Evolutionary conservation across 1,139 yeast species (phyloP), one percentile per base, ranked within the genome.

Genomic region (Blastobotrys capitulatus): DNA sequence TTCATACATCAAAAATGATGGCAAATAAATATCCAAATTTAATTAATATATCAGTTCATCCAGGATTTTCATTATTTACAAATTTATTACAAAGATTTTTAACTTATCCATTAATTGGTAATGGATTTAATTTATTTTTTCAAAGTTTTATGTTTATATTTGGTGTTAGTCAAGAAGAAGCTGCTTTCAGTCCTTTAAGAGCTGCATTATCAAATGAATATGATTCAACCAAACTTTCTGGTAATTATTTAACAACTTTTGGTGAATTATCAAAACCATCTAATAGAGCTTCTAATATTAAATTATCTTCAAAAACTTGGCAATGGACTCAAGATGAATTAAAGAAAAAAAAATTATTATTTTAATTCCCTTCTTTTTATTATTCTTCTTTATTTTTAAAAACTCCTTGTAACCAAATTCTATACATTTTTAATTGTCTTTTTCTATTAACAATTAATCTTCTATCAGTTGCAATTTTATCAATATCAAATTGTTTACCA

Each of bases 391-490:
- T 10, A 29, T 44, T 39, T 12, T 34, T 46, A 65, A 90, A 90
- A 37, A 86, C 89, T 2, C 94, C 97, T 68, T 92, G 98, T 52
- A 92, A 72, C 99, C 99, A 92, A 55, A 89, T 88, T 60, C 99
- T 76, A 66, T 88, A 92, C 99, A 92, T 92, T 68, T 92, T 92
- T 58, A 92, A 71, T 64, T 84, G 86, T 62, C 92, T 83, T 71
- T 90, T 90, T 63, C 99, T 77, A 67, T 92, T 92, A 36, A 94
- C 97, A 60, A 92, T 73, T 57, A 92, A 74, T 59, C 98, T 74
- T 65, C 97, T 78, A 70, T 92, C 98, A 1, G 96, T 84, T 0
- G 89, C 97, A 41, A 92, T 84, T 66, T 79, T 86, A 34, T 74
- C 77, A 56, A 86, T 90, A 16, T 65, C 68, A 61, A 92, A 88